A percentile compares a stretch with the other conserved stretches of the same genome.
phyloP scores from a whole-genome alignment of 1,284 basidiomycete species.

The Xanthoconium separans region DNA sequence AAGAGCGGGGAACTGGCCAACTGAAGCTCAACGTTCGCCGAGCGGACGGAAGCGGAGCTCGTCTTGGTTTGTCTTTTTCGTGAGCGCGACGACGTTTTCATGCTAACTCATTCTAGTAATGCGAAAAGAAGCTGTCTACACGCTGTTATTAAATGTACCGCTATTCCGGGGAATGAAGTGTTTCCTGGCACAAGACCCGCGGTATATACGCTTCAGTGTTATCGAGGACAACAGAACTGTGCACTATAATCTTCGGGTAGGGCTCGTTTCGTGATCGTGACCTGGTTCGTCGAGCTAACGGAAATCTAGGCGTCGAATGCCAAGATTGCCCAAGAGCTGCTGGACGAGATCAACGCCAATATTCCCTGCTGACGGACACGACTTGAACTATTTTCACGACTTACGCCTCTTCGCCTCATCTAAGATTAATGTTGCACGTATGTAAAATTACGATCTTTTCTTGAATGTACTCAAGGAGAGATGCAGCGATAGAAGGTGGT shows the following conservation, averaged over 20 bases:
- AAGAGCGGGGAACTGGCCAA: slow-evolving; percentile 83
- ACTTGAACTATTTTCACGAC: slow-evolving; percentile 14
- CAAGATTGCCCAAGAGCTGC: slow-evolving; percentile 59
- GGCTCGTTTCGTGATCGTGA: slow-evolving; percentile 23
- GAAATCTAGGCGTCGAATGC: slow-evolving; percentile 50
- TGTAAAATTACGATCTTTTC: slow-evolving; percentile 33
- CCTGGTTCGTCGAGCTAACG: not conserved
- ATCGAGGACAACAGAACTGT: slow-evolving; percentile 64
- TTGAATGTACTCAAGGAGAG: slow-evolving; percentile 30
- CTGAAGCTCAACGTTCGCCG: slow-evolving; percentile 79
- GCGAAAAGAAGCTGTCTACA: slow-evolving; percentile 91
- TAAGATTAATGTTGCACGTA: slow-evolving; percentile 35
- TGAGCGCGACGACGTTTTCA: not conserved
- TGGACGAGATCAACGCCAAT: slow-evolving; percentile 56
- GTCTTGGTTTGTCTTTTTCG: slow-evolving; percentile 58
- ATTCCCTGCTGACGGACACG: slow-evolving; percentile 40
- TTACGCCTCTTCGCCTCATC: slow-evolving; percentile 27
- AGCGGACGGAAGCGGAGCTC: slow-evolving; percentile 66
- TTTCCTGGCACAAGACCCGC: slow-evolving; percentile 73
- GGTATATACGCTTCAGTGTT: slow-evolving; percentile 77
- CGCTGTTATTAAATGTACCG: slow-evolving; percentile 81
- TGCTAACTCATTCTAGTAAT: slow-evolving; percentile 63
- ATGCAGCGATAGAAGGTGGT: slow-evolving; percentile 25
- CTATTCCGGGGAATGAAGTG: slow-evolving; percentile 88
- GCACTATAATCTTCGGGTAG: slow-evolving; percentile 78